phyloP scores from a whole-genome alignment of 2,329 filamentous ascomycete species.

The Hymenoscyphus repandus region DNA sequence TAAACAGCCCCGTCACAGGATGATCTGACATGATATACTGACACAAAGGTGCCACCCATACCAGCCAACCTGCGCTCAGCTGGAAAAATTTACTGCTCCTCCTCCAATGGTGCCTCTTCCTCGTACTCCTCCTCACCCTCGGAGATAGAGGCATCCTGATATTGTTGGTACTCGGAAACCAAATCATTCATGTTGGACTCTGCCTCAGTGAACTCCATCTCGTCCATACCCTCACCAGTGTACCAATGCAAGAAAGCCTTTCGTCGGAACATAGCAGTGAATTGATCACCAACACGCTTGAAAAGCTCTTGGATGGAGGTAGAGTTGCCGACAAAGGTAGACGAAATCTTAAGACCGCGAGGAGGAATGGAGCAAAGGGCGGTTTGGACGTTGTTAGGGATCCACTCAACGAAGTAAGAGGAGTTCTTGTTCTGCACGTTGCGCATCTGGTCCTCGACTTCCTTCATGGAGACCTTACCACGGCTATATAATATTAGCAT shows the following conservation, averaged over 20 bases:
- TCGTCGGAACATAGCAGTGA: slow-evolving; percentile 99
- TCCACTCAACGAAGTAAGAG: slow-evolving; percentile 99
- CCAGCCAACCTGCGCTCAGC: slow-evolving; percentile 16
- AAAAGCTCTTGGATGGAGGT: slow-evolving; percentile 99
- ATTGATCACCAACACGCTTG: slow-evolving; percentile 99
- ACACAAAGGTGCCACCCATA: slow-evolving; percentile 17
- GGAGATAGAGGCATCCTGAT: slow-evolving; percentile 97
- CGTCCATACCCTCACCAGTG: slow-evolving; percentile 99
- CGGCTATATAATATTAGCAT: slow-evolving; percentile 54
- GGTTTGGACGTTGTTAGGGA: slow-evolving; percentile 99
- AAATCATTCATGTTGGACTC: slow-evolving; percentile 99
- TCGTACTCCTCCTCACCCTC: slow-evolving; percentile 91
- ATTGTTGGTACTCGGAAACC: slow-evolving; percentile 99
- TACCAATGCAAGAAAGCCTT: slow-evolving; percentile 99
- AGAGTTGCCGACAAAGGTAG: slow-evolving; percentile 98
- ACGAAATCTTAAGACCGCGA: slow-evolving; percentile 97
- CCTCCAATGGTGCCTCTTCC: slow-evolving; percentile 74
- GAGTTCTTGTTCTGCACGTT: slow-evolving; percentile 99
- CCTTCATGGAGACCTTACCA: slow-evolving; percentile 99
- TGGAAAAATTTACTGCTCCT: slow-evolving; percentile 45
- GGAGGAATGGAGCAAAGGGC: slow-evolving; percentile 98
- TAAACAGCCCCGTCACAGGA: slow-evolving; percentile 22
- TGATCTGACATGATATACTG: background rate
- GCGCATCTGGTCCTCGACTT: slow-evolving; percentile 99
- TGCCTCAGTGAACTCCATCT: slow-evolving; percentile 99